Evolutionary conservation across 257 asterid species (phyloP), one percentile per base, ranked within the genome.

Genomic region (Solanum commersonii): DNA sequence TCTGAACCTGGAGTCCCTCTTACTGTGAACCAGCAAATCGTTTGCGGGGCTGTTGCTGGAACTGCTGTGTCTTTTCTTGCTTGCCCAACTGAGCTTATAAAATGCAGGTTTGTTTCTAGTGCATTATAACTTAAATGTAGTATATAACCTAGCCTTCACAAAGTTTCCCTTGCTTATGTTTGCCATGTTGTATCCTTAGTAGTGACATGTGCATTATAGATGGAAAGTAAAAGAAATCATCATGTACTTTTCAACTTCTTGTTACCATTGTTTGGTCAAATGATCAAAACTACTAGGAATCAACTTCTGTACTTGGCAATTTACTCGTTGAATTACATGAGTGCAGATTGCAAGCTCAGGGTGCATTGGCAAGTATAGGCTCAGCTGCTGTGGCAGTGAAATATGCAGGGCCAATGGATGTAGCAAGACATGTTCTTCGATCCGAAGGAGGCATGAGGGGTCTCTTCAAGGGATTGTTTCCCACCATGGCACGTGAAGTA

Each of bases 31-130:
- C 98, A 96, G 91, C 98, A 96, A 91, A 87, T 94, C 9, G 87
- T 95, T 89, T 92, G 96, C 76, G 98, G 98, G 40, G 98, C 98
- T 13, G 98, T 98, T 81, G 98, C 98, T 77, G 98, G 98, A 72
- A 88, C 93, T 56, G 96, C 98, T 18, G 98, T 96, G 37, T 94
- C 98, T 9, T 90, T 96, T 89, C 94, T 96, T 22, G 98, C 96
- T 84, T 95, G 98, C 93, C 98, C 98, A 60, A 93, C 99, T 6
- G 99, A 97, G 90, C 88, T 96, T 91, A 94, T 96, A 78, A 95
- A 96, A 87, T 96, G 98, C 98, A 94, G 98, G 98, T 95, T 71
- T 59, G 91, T 84, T n/a, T 25, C 84, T 78, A 40, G 23, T 78
- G 65, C 84, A 25, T 78, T 25, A 25, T 23, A 77, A 77, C n/a